A percentile compares a stretch with the other conserved stretches of the same genome.
These are phyloP conservation scores for Stemphylium lycopersici DNA, from an alignment of 2,329 filamentous ascomycete species.

Conservation along the genomic window DNA sequence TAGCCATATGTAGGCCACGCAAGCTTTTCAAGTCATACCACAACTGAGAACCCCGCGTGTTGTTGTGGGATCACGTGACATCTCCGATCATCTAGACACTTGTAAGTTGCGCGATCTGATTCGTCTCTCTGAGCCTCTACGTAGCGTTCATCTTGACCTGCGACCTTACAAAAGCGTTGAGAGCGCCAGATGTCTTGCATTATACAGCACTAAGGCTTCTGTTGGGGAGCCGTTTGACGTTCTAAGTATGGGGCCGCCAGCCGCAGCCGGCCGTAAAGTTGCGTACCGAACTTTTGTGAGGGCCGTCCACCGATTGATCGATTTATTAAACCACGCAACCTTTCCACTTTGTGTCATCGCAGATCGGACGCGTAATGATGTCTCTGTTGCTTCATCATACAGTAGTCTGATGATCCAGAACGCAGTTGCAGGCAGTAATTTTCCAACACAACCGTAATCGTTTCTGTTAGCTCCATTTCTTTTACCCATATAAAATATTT, in stretches of 20 bases:
- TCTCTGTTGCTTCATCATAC: too few species aligned
- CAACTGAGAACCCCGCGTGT: neutral
- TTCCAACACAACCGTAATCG: neutral
- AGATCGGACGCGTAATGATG: too few species aligned
- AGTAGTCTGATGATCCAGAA: too few species aligned
- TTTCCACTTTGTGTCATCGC: too few species aligned
- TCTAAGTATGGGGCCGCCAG: neutral
- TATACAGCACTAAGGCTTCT: neutral
- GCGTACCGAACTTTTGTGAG: neutral
- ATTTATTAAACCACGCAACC: too few species aligned
- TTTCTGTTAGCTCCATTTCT: neutral
- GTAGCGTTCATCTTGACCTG: neutral
- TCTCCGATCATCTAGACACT: neutral
- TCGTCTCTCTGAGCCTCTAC: too few species aligned
- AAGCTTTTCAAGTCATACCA: neutral
- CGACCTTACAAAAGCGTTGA: neutral
- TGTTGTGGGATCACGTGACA: neutral
- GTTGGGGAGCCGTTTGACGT: conserved; percentile 1
- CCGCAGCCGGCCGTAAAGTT: neutral
- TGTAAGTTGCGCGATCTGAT: too few species aligned
- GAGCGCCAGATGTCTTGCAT: conserved; percentile 3
- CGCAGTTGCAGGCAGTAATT: too few species aligned
- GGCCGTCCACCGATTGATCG: too few species aligned
- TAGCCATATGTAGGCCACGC: conserved; percentile 4
- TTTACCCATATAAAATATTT: neutral